These are phyloP conservation scores for Hyaloscypha finlandica DNA, from an alignment of 495 filamentous ascomycete species.

Conservation along the genomic window DNA sequence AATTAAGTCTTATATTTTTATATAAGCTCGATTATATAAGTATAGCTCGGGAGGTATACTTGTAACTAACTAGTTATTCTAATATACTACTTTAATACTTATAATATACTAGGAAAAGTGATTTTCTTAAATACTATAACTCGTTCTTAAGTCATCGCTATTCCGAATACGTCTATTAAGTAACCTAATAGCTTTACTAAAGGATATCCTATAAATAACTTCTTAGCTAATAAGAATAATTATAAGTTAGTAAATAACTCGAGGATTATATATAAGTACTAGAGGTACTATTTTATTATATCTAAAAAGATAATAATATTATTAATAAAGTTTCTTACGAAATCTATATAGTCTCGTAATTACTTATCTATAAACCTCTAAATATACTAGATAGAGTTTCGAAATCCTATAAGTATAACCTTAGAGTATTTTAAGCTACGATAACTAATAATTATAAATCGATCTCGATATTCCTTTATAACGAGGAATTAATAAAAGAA, in stretches of 20 bases:
- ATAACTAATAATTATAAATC: background rate
- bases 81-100: background rate
- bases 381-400: background rate
- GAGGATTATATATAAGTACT: background rate
- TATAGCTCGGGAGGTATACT: background rate
- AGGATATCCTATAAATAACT: background rate
- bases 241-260: too few relatives aligned
- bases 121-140: background rate
- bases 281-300: background rate
- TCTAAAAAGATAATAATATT: background rate
- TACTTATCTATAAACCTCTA: background rate
- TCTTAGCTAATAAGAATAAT: background rate
- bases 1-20: background rate
- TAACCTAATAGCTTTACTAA: background rate
- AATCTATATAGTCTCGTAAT: background rate
- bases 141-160: background rate
- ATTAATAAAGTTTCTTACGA: background rate
- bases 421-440: background rate
- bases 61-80: background rate
- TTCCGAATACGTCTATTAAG: background rate
- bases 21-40: background rate
- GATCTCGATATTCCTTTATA: background rate
- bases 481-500: constrained; percentile 10
- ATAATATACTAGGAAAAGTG: background rate
- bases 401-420: background rate